Evolutionary conservation across 768 basidiomycete genomes (phyloP).

Genomic region (Saitozyma podzolica): DNA sequence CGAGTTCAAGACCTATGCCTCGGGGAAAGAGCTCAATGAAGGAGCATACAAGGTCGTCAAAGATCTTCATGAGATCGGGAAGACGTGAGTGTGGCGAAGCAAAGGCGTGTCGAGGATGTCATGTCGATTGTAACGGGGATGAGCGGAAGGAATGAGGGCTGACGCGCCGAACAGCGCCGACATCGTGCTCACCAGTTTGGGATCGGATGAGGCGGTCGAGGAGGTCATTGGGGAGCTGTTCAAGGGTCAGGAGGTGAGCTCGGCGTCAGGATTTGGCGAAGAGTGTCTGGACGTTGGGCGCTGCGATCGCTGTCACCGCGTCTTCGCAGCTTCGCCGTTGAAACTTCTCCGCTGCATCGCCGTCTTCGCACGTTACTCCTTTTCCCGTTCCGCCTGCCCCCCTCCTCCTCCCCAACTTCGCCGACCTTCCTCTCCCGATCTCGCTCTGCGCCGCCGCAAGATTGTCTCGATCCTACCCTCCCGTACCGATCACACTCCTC

Average conservation of each 20-base stretch:
- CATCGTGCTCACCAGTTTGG: constrained; percentile 72
- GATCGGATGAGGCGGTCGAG: constrained; percentile 70
- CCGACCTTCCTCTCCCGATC: too few species aligned
- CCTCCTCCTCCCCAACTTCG: too few species aligned
- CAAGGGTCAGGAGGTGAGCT: constrained; percentile 61
- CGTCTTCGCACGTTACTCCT: too few species aligned
- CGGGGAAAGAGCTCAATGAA: constrained; percentile 62
- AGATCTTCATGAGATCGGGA: constrained; percentile 62
- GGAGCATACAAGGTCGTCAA: constrained; percentile 62
- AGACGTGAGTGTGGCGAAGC: constrained; percentile 48
- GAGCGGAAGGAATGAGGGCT: neutral
- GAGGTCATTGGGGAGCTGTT: constrained; percentile 65
- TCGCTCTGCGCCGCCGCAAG: too few species aligned
- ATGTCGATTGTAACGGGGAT: neutral
- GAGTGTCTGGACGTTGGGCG: neutral
- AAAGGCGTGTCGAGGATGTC: neutral
- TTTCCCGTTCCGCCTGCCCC: too few species aligned
- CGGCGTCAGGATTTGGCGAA: neutral
- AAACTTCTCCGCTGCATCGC: too few species aligned
- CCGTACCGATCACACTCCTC: too few species aligned
- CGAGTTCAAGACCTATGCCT: constrained; percentile 61
- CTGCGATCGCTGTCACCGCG: too few species aligned
- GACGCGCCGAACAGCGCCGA: constrained; percentile 59
- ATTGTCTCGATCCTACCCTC: too few species aligned
- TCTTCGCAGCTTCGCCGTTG: too few species aligned